These are phyloP conservation scores for Mortierella alpina DNA, from an alignment of 192 early-diverging fungal species.

Conservation along the genomic window DNA sequence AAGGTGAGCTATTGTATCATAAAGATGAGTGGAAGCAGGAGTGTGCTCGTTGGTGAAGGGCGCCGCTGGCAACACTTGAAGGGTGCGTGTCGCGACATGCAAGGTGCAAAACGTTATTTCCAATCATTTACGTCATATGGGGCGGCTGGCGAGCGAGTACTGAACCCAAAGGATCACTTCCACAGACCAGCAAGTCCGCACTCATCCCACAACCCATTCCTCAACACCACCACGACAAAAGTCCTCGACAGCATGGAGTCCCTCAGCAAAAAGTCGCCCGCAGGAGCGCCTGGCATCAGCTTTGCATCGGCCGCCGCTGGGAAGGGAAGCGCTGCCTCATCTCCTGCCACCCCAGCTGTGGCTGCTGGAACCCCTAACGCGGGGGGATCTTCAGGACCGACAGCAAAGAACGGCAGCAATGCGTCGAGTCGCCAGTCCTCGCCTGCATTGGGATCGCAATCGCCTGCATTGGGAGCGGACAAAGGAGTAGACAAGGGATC, in stretches of 20 bases:
- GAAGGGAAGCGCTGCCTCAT: conserved; percentile 10
- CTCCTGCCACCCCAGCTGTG: background rate
- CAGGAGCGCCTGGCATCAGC: conserved; percentile 14
- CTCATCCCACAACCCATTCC: too few species aligned
- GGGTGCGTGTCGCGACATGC: too few species aligned
- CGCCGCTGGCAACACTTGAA: too few species aligned
- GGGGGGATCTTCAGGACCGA: background rate
- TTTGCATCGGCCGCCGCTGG: conserved; percentile 47
- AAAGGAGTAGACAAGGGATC: conserved; percentile 1
- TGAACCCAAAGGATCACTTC: too few species aligned
- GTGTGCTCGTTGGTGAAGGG: too few species aligned
- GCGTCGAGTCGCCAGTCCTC: conserved; percentile 5
- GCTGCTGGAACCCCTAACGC: background rate
- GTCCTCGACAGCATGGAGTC: conserved; percentile 25
- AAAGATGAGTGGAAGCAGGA: too few species aligned
- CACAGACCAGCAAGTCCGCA: too few species aligned
- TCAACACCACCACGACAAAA: background rate
- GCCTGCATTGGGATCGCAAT: conserved; percentile 22
- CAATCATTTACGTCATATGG: too few species aligned
- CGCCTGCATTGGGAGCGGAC: background rate
- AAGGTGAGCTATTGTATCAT: too few species aligned
- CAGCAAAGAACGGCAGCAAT: conserved; percentile 32
- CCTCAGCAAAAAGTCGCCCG: conserved; percentile 37
- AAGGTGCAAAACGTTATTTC: too few species aligned
- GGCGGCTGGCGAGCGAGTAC: too few species aligned